Evolutionary conservation across 2,329 filamentous ascomycete genomes (phyloP), one percentile per base, ranked within the genome.

Genomic region (Xenoacremonium recifei): DNA sequence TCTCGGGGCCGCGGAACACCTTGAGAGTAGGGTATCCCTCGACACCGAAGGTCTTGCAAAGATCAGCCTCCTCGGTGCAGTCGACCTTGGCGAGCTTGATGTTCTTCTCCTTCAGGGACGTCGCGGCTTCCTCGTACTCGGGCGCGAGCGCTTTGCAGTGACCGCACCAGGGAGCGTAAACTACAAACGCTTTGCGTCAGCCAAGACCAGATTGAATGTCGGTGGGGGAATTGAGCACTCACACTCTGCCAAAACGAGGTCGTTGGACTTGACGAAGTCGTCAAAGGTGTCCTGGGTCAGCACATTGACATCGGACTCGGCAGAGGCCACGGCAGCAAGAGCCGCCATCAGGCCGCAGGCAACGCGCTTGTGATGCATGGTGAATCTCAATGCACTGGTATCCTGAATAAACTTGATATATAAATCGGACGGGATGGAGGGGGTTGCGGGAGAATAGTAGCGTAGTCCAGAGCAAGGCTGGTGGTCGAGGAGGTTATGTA

Each of bases 1-100:
- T 89, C 10, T 96, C 89, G 32, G 73, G 70, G 58, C 93, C 92
- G 61, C 92, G 89, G 90, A 99, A 99, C 72, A 99, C 82, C 84
- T 97, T 99, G 65, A 99, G 82, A 55, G 93, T 99, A 50, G 93
- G 93, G 79, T 99, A 99, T 54, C 93, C 93, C 77, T 97, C 90
- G 32, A 99, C 91, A 50, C 89, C 91, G 61, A 87, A 88, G 58
- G 81, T 76, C 70, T 90, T 81, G 82, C 93, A 99, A 55, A 99
- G 85, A 23, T 95, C 89, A 50, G 84, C 75, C 77, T 99, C 89
- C 67, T 87, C 90, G 63, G 92, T 97, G 80, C 93, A 97, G 77
- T 96, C 92, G 58, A 95, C 72, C 82, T 95, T 93, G 70, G 79
- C 86, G 42, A 95, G 77, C 63, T 79, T 80, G 70, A 93, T 92